Evolutionary conservation across 2,329 filamentous ascomycete genomes (phyloP).

Genomic region (Pseudocercospora pini-densiflorae): DNA sequence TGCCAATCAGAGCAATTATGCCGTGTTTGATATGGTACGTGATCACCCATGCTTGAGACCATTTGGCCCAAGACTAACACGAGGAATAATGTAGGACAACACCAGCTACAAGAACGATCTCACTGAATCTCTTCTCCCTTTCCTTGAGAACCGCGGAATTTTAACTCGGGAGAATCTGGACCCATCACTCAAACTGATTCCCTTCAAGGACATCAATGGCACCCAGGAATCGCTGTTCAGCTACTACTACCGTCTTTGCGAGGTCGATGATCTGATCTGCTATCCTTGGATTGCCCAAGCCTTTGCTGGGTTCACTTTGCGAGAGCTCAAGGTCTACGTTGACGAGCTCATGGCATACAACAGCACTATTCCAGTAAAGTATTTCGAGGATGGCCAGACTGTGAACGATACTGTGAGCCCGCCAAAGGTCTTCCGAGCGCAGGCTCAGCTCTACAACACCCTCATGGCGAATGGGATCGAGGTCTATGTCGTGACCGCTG

Average conservation of each 20-base stretch:
- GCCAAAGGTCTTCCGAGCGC: conserved; percentile 47
- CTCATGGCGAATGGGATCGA: conserved; percentile 51
- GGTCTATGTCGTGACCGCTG: conserved; percentile 50
- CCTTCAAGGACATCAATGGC: conserved; percentile 47
- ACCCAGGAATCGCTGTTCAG: conserved; percentile 51
- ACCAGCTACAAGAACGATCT: conserved; percentile 50
- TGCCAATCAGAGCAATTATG: conserved; percentile 30
- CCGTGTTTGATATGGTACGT: conserved; percentile 44
- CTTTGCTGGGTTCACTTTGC: conserved; percentile 49
- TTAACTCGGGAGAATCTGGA: conserved; percentile 49
- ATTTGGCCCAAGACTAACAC: not conserved
- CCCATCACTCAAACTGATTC: conserved; percentile 47
- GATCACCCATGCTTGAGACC: not conserved
- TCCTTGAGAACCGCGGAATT: conserved; percentile 49
- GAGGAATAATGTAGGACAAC: conserved; percentile 41
- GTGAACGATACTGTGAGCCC: conserved; percentile 39
- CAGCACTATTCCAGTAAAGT: conserved; percentile 43
- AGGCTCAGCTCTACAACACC: conserved; percentile 51
- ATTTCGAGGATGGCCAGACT: conserved; percentile 43
- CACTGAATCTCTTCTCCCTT: conserved; percentile 52
- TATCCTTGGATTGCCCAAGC: conserved; percentile 52
- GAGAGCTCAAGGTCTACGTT: conserved; percentile 52
- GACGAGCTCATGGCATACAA: conserved; percentile 55
- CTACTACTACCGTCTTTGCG: conserved; percentile 53
- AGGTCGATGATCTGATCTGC: conserved; percentile 48